Evolutionary conservation across 495 filamentous ascomycete species (phyloP).

Genomic region (Delitschia confertaspora): DNA sequence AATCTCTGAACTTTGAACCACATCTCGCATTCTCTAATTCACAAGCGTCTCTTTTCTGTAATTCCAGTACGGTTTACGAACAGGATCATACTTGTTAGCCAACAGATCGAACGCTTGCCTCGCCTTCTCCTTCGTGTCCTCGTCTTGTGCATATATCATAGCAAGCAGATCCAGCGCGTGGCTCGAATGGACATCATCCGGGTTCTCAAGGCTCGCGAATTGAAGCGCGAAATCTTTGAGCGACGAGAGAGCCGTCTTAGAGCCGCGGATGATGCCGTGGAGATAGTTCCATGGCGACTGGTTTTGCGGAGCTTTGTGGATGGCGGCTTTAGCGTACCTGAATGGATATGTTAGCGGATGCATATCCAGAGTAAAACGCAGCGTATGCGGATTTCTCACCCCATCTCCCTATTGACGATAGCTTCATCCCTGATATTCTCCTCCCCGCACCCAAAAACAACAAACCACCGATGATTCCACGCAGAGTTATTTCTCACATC

Average conservation of each 20-base stretch:
- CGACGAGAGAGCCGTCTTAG: constrained; percentile 45
- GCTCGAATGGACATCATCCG: constrained; percentile 41
- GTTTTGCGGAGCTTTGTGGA: constrained; percentile 79
- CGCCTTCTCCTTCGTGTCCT: constrained; percentile 49
- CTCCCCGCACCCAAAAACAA: constrained; percentile 60
- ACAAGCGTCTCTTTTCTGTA: constrained; percentile 51
- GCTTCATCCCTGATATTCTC: constrained; percentile 46
- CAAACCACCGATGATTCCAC: constrained; percentile 92
- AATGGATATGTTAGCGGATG: too few relatives aligned
- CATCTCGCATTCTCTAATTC: not conserved
- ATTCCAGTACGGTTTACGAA: constrained; percentile 86
- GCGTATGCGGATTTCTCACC: constrained; percentile 34
- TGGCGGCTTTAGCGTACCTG: constrained; percentile 54
- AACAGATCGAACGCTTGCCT: constrained; percentile 60
- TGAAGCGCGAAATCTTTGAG: constrained; percentile 56
- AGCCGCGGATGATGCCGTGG: constrained; percentile 60
- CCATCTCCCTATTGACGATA: constrained; percentile 64
- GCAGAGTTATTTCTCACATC: constrained; percentile 94
- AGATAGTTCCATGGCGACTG: constrained; percentile 90
- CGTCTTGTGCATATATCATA: constrained; percentile 60
- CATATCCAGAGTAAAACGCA: not conserved
- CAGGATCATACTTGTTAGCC: constrained; percentile 79
- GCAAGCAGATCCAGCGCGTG: constrained; percentile 89
- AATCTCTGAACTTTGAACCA: not conserved
- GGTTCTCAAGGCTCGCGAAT: constrained; percentile 50